Percentiles rank a stretch among this genome's conserved stretches.
Conservation (phyloP, 257 asterid genomes). For the Solanum chmielewskii region DNA sequence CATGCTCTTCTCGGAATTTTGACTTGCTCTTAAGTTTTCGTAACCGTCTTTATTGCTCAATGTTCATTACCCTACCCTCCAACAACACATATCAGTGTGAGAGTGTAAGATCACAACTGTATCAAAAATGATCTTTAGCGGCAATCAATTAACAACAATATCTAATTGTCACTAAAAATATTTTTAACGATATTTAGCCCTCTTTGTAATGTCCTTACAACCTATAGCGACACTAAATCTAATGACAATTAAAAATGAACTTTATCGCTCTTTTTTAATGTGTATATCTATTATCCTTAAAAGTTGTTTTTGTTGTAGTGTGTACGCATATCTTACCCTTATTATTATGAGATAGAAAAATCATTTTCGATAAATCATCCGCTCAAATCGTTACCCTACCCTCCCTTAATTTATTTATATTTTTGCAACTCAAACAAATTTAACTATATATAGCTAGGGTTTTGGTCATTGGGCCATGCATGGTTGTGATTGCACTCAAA, state of each 20-base stretch:
- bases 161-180: no score
- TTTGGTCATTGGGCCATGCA: not conserved
- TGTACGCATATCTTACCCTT: no score
- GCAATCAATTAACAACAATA: no score
- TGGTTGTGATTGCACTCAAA: slow-evolving; percentile 4
- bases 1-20: not conserved
- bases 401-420: not conserved
- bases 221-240: no score
- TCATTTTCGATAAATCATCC: not conserved
- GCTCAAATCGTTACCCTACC: not conserved
- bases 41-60: not conserved
- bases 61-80: not conserved
- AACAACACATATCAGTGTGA: not conserved
- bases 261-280: no score
- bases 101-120: no score
- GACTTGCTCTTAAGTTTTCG: not conserved
- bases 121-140: no score
- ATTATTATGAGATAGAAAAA: not conserved
- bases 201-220: no score
- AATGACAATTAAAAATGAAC: no score
- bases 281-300: no score
- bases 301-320: no score
- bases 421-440: not conserved
- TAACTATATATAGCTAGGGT: not conserved
- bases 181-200: no score